Percentiles rank a stretch among this genome's conserved stretches.
Conservation (phyloP, 2,329 filamentous ascomycete species). For the Lecanicillium sp. region DNA sequence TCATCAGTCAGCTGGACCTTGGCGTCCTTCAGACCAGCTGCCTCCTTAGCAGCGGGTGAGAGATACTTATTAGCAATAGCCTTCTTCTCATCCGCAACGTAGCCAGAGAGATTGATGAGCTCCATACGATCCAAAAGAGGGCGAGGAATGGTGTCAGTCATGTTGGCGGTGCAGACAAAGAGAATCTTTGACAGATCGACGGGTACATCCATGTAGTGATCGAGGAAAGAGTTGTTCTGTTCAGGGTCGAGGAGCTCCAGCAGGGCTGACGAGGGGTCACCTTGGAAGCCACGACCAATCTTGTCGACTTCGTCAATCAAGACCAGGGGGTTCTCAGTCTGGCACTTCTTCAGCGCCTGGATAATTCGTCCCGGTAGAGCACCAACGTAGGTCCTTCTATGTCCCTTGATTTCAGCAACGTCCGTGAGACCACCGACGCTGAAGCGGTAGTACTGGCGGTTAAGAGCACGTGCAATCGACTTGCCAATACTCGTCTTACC, state of each 20-base stretch:
- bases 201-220: constrained; percentile 97
- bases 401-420: constrained; percentile 97
- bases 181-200: constrained; percentile 96
- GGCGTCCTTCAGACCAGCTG: constrained; percentile 82
- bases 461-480: constrained; percentile 88
- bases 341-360: constrained; percentile 96
- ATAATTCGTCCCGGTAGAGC: constrained; percentile 94
- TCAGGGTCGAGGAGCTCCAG: constrained; percentile 92
- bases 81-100: constrained; percentile 98
- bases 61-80: constrained; percentile 93
- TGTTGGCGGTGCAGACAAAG: constrained; percentile 97
- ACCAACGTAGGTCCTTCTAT: constrained; percentile 91
- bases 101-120: constrained; percentile 90
- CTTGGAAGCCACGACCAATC: constrained; percentile 92
- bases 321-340: constrained; percentile 95
- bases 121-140: constrained; percentile 96
- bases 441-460: constrained; percentile 96
- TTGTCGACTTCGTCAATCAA: constrained; percentile 98
- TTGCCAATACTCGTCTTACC: constrained; percentile 99
- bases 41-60: constrained; percentile 85
- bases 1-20: constrained; percentile 80
- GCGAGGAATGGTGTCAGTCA: constrained; percentile 94
- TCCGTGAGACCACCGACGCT: constrained; percentile 95
- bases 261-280: constrained; percentile 88
- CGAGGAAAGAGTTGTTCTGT: constrained; percentile 93